A percentile compares a stretch with the other conserved stretches of the same genome.
Evolutionary conservation across 306 rosid species (phyloP).

Genomic region (Corylus heterophylla): DNA sequence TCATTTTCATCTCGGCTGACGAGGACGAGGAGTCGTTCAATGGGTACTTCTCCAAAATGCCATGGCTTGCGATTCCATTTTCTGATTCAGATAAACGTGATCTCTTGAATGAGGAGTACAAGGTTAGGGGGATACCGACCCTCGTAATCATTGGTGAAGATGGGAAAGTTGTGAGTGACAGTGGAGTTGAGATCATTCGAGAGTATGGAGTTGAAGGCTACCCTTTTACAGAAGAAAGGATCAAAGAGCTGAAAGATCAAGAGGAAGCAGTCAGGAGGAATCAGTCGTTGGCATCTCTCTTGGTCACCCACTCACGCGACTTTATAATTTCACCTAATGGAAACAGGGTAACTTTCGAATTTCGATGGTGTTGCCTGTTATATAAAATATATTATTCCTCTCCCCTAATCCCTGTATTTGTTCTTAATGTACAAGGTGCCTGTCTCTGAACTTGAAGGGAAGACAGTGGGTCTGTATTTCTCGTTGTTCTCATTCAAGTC

Average conservation of each 20-base stretch:
- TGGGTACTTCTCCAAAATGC: conserved; percentile 70
- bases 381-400: conserved; percentile 8
- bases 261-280: conserved; percentile 54
- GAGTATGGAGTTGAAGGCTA: conserved; percentile 58
- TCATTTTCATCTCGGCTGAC: conserved; percentile 55
- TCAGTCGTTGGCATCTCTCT: conserved; percentile 52
- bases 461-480: conserved; percentile 64
- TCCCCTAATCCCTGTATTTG: conserved; percentile 26
- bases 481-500: conserved; percentile 25
- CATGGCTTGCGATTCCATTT: conserved; percentile 78
- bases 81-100: conserved; percentile 50
- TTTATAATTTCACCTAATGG: conserved; percentile 58
- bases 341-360: conserved; percentile 38
- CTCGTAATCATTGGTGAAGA: conserved; percentile 54
- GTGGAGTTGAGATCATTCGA: conserved; percentile 40
- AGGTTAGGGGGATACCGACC: conserved; percentile 59
- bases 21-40: conserved; percentile 56
- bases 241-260: conserved; percentile 45
- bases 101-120: conserved; percentile 47
- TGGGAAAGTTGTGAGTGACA: conserved; percentile 46
- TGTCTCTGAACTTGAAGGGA: conserved; percentile 70
- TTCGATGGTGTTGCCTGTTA: not conserved
- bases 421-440: conserved; percentile 39
- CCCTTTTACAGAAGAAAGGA: conserved; percentile 58
- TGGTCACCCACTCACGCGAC: conserved; percentile 53